Conservation (phyloP, 1,139 yeast species). For the Diutina scorzettiae region DNA sequence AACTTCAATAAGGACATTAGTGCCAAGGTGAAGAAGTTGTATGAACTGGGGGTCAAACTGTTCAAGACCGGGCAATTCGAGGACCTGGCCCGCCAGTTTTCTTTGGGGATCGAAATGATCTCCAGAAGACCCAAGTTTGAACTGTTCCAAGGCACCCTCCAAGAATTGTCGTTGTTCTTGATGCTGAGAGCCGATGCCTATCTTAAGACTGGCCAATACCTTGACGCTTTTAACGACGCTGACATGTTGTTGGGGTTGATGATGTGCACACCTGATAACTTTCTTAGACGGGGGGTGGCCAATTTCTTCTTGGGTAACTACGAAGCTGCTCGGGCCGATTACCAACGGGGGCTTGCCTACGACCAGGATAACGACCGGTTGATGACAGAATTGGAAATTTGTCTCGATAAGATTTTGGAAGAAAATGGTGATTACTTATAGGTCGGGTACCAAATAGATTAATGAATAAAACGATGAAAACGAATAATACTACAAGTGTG, state of each 20-base stretch:
- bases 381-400: constrained; percentile 27
- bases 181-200: constrained; percentile 80
- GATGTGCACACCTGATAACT: constrained; percentile 66
- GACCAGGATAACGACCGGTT: constrained; percentile 7
- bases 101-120: constrained; percentile 75
- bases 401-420: constrained; percentile 35
- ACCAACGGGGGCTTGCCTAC: constrained; percentile 60
- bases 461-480: too few species aligned
- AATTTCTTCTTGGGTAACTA: constrained; percentile 57
- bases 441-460: background rate
- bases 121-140: constrained; percentile 79
- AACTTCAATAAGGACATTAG: constrained; percentile 45
- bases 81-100: constrained; percentile 65
- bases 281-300: constrained; percentile 72
- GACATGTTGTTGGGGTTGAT: constrained; percentile 55
- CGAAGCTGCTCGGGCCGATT: constrained; percentile 60
- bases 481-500: too few species aligned
- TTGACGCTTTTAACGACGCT: constrained; percentile 73
- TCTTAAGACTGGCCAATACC: constrained; percentile 48
- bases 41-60: constrained; percentile 57
- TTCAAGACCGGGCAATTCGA: constrained; percentile 48
- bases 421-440: constrained; percentile 34
- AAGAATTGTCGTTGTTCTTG: constrained; percentile 61
- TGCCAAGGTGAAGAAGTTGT: constrained; percentile 59
- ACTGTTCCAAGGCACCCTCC: constrained; percentile 65